These are phyloP conservation scores for Boletus subcaerulescens DNA, from an alignment of 768 basidiomycete species.

Conservation along the genomic window DNA sequence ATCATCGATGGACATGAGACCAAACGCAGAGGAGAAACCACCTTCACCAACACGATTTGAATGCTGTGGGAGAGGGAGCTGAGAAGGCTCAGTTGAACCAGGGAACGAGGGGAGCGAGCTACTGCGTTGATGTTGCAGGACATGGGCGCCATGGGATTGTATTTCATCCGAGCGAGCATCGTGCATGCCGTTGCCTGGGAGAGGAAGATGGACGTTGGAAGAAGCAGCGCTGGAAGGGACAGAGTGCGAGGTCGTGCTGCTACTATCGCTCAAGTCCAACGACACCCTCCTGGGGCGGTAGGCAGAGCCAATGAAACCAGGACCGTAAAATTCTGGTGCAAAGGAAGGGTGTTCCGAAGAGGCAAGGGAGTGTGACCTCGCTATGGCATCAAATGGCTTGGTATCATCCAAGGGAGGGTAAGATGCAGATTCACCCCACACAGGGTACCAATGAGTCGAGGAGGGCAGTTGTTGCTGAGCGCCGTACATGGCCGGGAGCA, in stretches of 20 bases:
- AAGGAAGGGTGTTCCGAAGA: conserved; percentile 25
- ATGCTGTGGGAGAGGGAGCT: conserved; percentile 8
- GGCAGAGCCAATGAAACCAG: conserved; percentile 19
- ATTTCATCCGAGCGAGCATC: conserved; percentile 30
- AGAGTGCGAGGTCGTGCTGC: conserved; percentile 41
- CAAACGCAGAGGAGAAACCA: conserved; percentile 63
- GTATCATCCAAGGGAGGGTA: conserved; percentile 28
- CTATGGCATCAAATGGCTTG: conserved; percentile 23
- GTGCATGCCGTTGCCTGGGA: conserved; percentile 28
- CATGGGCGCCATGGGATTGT: conserved; percentile 15
- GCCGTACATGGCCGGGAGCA: conserved; percentile 17
- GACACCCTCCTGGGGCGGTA: conserved; percentile 35
- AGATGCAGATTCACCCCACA: conserved; percentile 26
- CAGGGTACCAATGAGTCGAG: conserved; percentile 20
- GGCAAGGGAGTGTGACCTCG: conserved; percentile 17
- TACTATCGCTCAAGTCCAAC: conserved; percentile 42
- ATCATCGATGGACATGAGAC: conserved; percentile 75
- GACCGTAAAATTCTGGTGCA: conserved; percentile 18
- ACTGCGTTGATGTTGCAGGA: conserved; percentile 18
- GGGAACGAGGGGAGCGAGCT: conserved; percentile 12
- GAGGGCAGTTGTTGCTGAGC: conserved; percentile 18
- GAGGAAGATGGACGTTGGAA: conserved; percentile 50
- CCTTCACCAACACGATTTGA: conserved; percentile 30
- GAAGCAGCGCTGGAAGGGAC: conserved; percentile 54
- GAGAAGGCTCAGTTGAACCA: conserved; percentile 1